phyloP scores from a whole-genome alignment of 192 early-diverging fungal genomes.

The Podila verticillata region DNA sequence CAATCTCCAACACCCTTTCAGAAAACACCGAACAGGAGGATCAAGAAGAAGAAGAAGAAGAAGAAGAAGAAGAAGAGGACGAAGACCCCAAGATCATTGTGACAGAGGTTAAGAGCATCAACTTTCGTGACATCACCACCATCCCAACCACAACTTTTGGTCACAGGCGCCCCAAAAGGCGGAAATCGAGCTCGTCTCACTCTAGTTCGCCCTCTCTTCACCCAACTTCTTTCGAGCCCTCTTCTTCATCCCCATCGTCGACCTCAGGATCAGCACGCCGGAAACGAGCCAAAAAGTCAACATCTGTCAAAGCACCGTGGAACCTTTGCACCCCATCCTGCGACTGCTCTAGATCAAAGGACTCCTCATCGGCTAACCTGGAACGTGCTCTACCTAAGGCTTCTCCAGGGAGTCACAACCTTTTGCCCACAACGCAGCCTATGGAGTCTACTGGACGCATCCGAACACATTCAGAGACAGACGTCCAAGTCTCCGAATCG shows the following conservation, averaged over 20 bases:
- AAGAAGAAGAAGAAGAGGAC: not conserved
- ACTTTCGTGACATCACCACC: constrained; percentile 42
- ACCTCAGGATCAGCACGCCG: constrained; percentile 18
- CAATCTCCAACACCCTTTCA: not conserved
- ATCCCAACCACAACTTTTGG: constrained; percentile 32
- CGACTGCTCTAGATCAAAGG: constrained; percentile 17
- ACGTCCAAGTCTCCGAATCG: constrained; percentile 19
- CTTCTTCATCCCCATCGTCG: constrained; percentile 1
- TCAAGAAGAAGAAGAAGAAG: constrained; percentile 1
- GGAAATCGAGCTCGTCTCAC: constrained; percentile 19
- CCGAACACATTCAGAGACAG: constrained; percentile 40
- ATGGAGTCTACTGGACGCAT: constrained; percentile 43
- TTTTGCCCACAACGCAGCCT: not conserved
- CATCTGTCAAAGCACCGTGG: constrained; percentile 7
- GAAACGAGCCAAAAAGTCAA: constrained; percentile 48
- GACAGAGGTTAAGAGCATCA: constrained; percentile 44
- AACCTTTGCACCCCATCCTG: constrained; percentile 26
- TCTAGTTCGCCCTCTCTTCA: not conserved
- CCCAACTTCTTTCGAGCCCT: not conserved
- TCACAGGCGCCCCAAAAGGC: constrained; percentile 30
- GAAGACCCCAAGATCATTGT: constrained; percentile 21
- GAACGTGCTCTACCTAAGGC: not conserved
- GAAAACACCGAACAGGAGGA: not conserved
- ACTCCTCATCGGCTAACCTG: not conserved
- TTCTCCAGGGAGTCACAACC: not conserved